Evolutionary conservation across 2,329 filamentous ascomycete species (phyloP), one percentile per base, ranked within the genome.

Genomic region (Pseudogymnoascus destructans): DNA sequence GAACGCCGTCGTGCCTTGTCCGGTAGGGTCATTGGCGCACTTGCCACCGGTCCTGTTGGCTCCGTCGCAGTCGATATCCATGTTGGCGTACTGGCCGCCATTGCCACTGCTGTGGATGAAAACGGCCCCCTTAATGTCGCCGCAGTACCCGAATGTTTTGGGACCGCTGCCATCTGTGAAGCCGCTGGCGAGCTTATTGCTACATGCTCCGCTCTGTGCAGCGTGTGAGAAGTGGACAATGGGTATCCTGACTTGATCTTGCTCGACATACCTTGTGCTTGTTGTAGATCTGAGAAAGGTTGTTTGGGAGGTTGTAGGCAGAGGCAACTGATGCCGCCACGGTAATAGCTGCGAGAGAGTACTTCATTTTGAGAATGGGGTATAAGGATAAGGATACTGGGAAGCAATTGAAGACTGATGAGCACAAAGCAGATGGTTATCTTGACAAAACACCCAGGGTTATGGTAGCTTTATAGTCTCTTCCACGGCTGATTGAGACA

Each of bases 31-130:
- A 17, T 57, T 42, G 30, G 30, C 21, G n/a, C 55, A 57, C 10
- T 33, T 38, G 11, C 55, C 55, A 3, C 7, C 55, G 1, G 8
- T 2, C 6, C 35, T 36, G 36, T 57, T 57, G n/a, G 23, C 42
- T 23, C 57, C 57, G 23, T 58, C 57, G 15, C 57, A 58, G 25
- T 58, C 57, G 6, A 58, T 58, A 7, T 58, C 57, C 57, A 58
- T 58, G 27, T 58, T 55, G 21, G 19, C 30, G 17, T 57, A 57
- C 2, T 49, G 21, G 13, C 40, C 40, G 7, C 40, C 40, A 54
- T 52, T 57, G 6, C 55, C 32, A 10, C 8, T 35, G 32, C 32
- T 38, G 23, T 57, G 55, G 35, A 36, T 19, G 55, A 38, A 57
- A 15, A 57, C 25, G 11, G 36, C 55, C 13, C 55, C 55, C 13